Percentiles rank a stretch among this genome's conserved stretches.
phyloP scores from a whole-genome alignment of 306 rosid species.

The Sicyos edulis region DNA sequence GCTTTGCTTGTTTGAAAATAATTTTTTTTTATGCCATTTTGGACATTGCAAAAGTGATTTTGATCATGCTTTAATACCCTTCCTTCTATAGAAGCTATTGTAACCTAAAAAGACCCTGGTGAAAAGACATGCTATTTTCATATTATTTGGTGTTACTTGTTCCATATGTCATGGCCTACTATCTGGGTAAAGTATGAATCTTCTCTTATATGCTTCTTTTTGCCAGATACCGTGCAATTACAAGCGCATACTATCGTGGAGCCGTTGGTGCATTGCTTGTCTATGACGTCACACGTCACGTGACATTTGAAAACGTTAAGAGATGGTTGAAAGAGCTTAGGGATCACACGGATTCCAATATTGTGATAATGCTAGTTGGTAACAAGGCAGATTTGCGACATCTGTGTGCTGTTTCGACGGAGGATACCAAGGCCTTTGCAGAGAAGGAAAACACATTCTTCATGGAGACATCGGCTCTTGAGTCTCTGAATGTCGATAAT shows the following conservation, averaged over 20 bases:
- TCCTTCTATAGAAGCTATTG: no score
- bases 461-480: conserved; percentile 56
- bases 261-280: conserved; percentile 57
- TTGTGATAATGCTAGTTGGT: conserved; percentile 49
- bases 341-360: conserved; percentile 52
- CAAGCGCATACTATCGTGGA: conserved; percentile 53
- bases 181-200: not conserved
- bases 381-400: conserved; percentile 54
- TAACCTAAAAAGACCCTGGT: not conserved
- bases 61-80: no score
- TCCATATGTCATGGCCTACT: not conserved
- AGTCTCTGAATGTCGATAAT: conserved; percentile 50
- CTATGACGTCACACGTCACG: conserved; percentile 45
- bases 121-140: not conserved
- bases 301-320: conserved; percentile 53
- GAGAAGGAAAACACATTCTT: conserved; percentile 45
- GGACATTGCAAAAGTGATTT: no score
- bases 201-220: not conserved
- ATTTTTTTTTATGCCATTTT: no score
- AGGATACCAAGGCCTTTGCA: conserved; percentile 47
- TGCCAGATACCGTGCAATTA: conserved; percentile 53
- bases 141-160: not conserved
- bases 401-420: conserved; percentile 43
- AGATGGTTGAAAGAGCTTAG: conserved; percentile 61
- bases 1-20: no score